A percentile compares a stretch with the other conserved stretches of the same genome.
These are phyloP conservation scores for Geranomyces variabilis DNA, from an alignment of 192 early-diverging fungal species.

Conservation along the genomic window DNA sequence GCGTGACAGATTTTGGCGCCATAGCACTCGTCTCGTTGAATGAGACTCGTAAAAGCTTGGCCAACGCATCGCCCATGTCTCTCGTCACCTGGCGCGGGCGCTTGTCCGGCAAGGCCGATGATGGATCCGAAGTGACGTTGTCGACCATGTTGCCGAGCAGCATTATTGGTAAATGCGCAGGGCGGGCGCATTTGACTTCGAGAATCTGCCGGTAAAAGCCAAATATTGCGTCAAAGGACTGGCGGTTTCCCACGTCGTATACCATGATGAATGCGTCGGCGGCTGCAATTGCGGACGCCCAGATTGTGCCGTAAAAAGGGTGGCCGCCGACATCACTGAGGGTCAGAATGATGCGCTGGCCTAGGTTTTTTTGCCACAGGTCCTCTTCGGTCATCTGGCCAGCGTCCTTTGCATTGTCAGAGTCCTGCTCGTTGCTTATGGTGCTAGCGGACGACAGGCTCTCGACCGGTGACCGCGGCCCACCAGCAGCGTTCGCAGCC, in stretches of 20 bases:
- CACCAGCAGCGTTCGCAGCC: not conserved
- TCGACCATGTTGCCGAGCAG: slow-evolving; percentile 49
- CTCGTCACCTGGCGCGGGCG: slow-evolving; percentile 36
- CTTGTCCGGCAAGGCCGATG: not conserved
- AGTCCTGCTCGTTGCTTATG: slow-evolving; percentile 13
- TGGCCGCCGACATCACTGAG: slow-evolving; percentile 41
- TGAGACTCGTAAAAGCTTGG: slow-evolving; percentile 33
- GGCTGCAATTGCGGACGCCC: slow-evolving; percentile 33
- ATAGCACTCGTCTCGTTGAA: slow-evolving; percentile 40
- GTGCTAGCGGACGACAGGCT: slow-evolving; percentile 15
- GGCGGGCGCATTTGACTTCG: slow-evolving; percentile 33
- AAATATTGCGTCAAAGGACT: slow-evolving; percentile 42
- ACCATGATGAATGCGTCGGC: slow-evolving; percentile 49
- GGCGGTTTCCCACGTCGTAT: slow-evolving; percentile 42
- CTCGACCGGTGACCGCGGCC: slow-evolving; percentile 19
- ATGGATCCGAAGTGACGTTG: slow-evolving; percentile 37
- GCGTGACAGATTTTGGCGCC: slow-evolving; percentile 42
- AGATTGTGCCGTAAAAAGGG: slow-evolving; percentile 35
- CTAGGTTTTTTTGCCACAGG: slow-evolving; percentile 19
- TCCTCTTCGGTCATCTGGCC: slow-evolving; percentile 23
- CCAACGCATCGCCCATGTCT: slow-evolving; percentile 29
- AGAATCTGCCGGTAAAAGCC: slow-evolving; percentile 33
- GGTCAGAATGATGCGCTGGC: slow-evolving; percentile 40
- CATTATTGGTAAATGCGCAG: slow-evolving; percentile 35
- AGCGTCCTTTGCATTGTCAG: not conserved